Evolutionary conservation across 2,329 filamentous ascomycete species (phyloP).

Genomic region (Tetracladium maxilliforme): DNA sequence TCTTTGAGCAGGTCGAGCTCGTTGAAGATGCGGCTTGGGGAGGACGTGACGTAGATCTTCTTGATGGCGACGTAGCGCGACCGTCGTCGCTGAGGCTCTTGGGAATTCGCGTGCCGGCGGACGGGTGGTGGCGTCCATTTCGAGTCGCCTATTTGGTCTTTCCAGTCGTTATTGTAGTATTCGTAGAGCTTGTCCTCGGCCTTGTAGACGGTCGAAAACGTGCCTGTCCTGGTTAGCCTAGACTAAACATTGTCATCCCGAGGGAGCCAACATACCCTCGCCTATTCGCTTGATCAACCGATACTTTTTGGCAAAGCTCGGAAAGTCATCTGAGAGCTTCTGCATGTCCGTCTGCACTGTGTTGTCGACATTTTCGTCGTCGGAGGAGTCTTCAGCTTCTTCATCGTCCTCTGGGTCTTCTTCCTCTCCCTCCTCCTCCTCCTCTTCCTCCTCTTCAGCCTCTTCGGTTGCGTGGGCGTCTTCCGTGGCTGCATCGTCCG

Average conservation of each 20-base stretch:
- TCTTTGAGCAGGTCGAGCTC: constrained; percentile 89
- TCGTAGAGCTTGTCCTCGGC: constrained; percentile 86
- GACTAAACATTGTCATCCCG: too few species aligned
- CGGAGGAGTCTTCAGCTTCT: constrained; percentile 43
- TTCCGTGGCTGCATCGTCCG: constrained; percentile 4
- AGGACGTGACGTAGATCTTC: constrained; percentile 98
- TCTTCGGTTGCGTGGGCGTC: constrained; percentile 9
- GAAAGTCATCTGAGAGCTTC: constrained; percentile 68
- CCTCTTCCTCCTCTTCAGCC: constrained; percentile 12
- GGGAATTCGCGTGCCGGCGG: constrained; percentile 27
- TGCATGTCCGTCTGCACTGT: constrained; percentile 75
- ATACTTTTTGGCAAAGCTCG: constrained; percentile 70
- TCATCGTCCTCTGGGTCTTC: constrained; percentile 41
- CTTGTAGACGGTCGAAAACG: constrained; percentile 98
- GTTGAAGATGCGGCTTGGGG: constrained; percentile 83
- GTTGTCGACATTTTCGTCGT: constrained; percentile 46
- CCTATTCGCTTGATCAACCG: constrained; percentile 92
- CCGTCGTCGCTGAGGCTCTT: constrained; percentile 27
- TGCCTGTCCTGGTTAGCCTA: constrained; percentile 55
- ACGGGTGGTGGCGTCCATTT: constrained; percentile 57
- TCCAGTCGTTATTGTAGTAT: constrained; percentile 75
- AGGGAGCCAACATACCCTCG: constrained; percentile 49
- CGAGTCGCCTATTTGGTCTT: constrained; percentile 49
- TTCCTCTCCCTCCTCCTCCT: constrained; percentile 25
- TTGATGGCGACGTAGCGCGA: constrained; percentile 89